A percentile compares a stretch with the other conserved stretches of the same genome.
phyloP scores from a whole-genome alignment of 768 basidiomycete genomes.

The Collybia sp. region DNA sequence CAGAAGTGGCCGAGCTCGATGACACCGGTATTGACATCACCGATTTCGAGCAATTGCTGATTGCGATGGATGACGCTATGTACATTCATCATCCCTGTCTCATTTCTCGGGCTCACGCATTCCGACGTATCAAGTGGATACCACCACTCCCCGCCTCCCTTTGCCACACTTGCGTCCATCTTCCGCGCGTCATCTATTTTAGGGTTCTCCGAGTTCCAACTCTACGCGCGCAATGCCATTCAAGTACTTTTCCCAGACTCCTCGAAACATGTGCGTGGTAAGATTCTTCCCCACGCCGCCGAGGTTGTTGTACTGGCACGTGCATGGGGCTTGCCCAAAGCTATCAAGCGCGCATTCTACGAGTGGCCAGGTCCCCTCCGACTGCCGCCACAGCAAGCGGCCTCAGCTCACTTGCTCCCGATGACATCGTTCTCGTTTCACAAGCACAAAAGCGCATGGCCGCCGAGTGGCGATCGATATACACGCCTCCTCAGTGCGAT shows the following conservation, averaged over 20 bases:
- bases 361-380: too few species aligned
- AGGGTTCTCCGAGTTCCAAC: constrained; percentile 11
- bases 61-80: constrained; percentile 15
- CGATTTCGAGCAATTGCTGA: constrained; percentile 13
- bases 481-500: too few species aligned
- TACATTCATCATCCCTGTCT: constrained; percentile 1
- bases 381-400: too few species aligned
- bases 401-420: too few species aligned
- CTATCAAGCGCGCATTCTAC: background rate
- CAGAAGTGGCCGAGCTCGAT: constrained; percentile 5
- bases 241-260: too few species aligned
- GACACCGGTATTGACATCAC: background rate
- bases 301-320: background rate
- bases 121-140: constrained; percentile 10
- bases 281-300: background rate
- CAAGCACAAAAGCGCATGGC: too few species aligned
- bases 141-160: constrained; percentile 14
- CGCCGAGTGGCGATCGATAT: too few species aligned
- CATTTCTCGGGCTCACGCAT: background rate
- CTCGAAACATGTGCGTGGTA: background rate
- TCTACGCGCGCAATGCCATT: too few species aligned
- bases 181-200: constrained; percentile 28
- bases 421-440: too few species aligned
- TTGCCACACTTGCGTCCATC: constrained; percentile 22
- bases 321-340: background rate